Percentiles rank a stretch among this genome's conserved stretches.
Conservation (phyloP, 768 basidiomycete species). For the Pleurotus cornucopiae region DNA sequence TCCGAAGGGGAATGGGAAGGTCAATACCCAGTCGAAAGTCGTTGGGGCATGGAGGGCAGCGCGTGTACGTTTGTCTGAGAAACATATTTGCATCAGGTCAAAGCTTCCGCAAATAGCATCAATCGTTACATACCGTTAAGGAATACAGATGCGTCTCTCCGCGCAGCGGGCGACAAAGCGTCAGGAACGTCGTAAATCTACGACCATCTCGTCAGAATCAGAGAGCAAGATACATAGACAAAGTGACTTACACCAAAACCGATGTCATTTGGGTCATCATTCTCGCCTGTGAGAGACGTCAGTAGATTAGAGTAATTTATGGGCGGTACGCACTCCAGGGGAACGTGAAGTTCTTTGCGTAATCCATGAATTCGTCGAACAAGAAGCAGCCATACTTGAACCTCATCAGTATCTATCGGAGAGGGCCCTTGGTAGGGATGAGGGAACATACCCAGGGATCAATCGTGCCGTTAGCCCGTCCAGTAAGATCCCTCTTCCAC, state of each 20-base stretch:
- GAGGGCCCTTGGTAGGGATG: not conserved
- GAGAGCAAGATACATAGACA: not conserved
- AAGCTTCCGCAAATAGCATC: not conserved
- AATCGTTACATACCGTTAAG: conserved; percentile 48
- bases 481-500: conserved; percentile 47
- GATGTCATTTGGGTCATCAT: conserved; percentile 7
- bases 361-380: conserved; percentile 63
- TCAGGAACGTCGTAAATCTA: conserved; percentile 55
- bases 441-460: conserved; percentile 27
- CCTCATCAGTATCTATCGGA: not conserved
- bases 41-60: conserved; percentile 67
- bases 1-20: conserved; percentile 35
- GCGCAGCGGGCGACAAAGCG: conserved; percentile 46
- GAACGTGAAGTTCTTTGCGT: conserved; percentile 67
- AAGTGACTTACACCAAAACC: conserved; percentile 28
- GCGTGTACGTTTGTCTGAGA: conserved; percentile 47
- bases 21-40: conserved; percentile 42
- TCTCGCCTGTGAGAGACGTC: not conserved
- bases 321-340: conserved; percentile 41
- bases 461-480: conserved; percentile 49
- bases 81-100: not conserved
- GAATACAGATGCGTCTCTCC: conserved; percentile 50
- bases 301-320: not conserved
- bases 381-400: conserved; percentile 60
- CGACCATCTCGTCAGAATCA: not conserved